phyloP scores from a whole-genome alignment of 306 rosid species.

The Mimosa bimucronata region DNA sequence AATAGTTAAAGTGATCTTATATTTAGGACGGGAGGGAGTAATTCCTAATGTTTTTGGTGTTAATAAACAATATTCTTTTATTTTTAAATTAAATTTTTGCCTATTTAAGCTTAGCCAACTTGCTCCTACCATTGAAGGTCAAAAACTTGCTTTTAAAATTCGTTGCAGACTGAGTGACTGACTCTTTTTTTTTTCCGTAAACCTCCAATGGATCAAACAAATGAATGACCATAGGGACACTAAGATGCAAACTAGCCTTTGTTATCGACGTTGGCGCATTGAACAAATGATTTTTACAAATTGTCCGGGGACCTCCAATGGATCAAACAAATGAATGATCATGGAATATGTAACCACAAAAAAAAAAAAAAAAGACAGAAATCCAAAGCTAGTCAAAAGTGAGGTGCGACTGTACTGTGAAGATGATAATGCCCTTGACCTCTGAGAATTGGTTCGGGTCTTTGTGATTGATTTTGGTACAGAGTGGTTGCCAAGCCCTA shows the following conservation, averaged over 20 bases:
- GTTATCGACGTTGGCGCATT: background rate
- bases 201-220: too few species aligned
- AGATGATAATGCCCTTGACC: slow-evolving; percentile 56
- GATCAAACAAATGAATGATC: slow-evolving; percentile 37
- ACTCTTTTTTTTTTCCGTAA: too few species aligned
- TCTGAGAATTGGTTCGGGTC: slow-evolving; percentile 40
- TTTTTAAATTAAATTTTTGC: background rate
- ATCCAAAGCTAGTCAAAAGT: slow-evolving; percentile 46
- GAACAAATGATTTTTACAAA: background rate
- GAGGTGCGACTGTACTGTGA: slow-evolving; percentile 36
- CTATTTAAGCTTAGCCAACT: background rate
- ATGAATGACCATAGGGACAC: slow-evolving; percentile 32
- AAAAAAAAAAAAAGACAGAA: slow-evolving; percentile 43
- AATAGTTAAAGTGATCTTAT: too few species aligned
- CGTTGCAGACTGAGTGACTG: too few species aligned
- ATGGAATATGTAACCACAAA: slow-evolving; percentile 39
- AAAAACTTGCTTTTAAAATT: too few species aligned
- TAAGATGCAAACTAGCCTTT: background rate
- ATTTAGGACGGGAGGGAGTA: too few species aligned
- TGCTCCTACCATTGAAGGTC: background rate
- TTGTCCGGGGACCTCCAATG: background rate
- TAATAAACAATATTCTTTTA: background rate
- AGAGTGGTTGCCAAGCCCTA: slow-evolving; percentile 62
- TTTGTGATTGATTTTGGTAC: slow-evolving; percentile 47
- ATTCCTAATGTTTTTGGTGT: background rate